Evolutionary conservation across 352 stramenopile genomes (phyloP), one percentile per base, ranked within the genome.

Genomic region (Globisporangium barbulae): DNA sequence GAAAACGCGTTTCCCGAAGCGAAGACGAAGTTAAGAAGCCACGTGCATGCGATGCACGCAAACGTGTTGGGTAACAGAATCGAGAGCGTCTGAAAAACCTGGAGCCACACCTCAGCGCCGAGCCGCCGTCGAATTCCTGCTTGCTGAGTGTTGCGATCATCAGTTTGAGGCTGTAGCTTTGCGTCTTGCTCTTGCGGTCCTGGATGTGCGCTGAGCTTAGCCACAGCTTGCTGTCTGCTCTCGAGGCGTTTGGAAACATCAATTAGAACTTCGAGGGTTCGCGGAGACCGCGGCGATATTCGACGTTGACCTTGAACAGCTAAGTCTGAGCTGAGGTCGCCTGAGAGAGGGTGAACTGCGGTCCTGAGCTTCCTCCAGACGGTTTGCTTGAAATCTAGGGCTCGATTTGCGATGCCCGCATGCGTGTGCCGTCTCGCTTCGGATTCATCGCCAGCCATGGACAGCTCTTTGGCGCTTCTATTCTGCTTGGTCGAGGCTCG

Each of bases 1-100:
- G 67, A 50, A 28, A 77, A 75, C 2, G 64, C 19, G 53, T 77
- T 75, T 15, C 70, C 70, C 15, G 60, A 17, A 35, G 66, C 69
- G 54, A 61, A 69, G 8, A 41, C 50, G 39, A 56, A 65, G 15
- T 67, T 77, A 30, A 65, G 30, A 3, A 68, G 25, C 39, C 44
- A 68, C 0, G 63, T 61, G n/a, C 58, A 70, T 7, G 68, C 17
- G 47, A 71, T 49, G 25, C 63, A 66, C 21, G 59, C 15, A 12
- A 66, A 2, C 0, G 60, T 54, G 53, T 79, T 79, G 33, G 50
- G 64, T 19, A 75, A 39, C 4, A 80, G 39, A 4, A 65, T 54
- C 39, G 52, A 65, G 19, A 61, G 58, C 59, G 64, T 30, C 41
- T 55, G 54, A 5, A 68, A 31, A 37, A 67, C 21, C 15, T 59